Evolutionary conservation across 1,139 yeast genomes (phyloP), one percentile per base, ranked within the genome.

Genomic region (Magnusiomyces suaveolens): DNA sequence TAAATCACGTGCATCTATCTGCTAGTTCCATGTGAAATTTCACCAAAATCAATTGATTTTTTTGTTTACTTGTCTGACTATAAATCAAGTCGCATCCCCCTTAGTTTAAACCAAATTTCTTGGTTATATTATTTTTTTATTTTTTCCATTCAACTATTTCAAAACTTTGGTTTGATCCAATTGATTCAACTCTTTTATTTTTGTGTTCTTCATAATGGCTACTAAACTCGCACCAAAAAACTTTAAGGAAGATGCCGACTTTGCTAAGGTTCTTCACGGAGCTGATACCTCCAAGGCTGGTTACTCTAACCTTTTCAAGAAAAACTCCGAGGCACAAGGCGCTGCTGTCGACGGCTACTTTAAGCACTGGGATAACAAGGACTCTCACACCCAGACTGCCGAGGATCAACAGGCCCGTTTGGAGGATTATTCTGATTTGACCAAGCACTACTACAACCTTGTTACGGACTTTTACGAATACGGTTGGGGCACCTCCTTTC

Each of bases 401-500:
- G 76, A 76, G 54, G 94, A 86, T 59, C 63, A 65, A 68, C 76
- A 80, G 61, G 80, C 81, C 64, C 82, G 97, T 72, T 75, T 87
- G 60, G 79, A 77, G 49, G 96, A 87, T 71, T 92, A 92, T 75
- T 86, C 95, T 57, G 83, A 84, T 64, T 80, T 89, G 64, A 92
- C 98, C 56, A 92, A 87, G 71, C 96, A 94, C 68, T 92, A 89
- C 78, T 92, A 92, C 77, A 92, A 92, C 75, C 82, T 92, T 69
- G 97, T 88, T 54, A 90, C 98, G 43, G 98, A 92, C 72, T 87
- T 80, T 64, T 92, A 92, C 77, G 98, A 92, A 75, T 92, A 92
- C 72, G 98, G 98, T 51, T 92, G 98, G 98, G 98, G 98, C 60
- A 80, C 96, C 25, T 87, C 96, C n/a, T 92, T 92, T 87, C 98